Conservation (phyloP, 805 yeast genomes). For the Starmerella lactis-condensi region DNA sequence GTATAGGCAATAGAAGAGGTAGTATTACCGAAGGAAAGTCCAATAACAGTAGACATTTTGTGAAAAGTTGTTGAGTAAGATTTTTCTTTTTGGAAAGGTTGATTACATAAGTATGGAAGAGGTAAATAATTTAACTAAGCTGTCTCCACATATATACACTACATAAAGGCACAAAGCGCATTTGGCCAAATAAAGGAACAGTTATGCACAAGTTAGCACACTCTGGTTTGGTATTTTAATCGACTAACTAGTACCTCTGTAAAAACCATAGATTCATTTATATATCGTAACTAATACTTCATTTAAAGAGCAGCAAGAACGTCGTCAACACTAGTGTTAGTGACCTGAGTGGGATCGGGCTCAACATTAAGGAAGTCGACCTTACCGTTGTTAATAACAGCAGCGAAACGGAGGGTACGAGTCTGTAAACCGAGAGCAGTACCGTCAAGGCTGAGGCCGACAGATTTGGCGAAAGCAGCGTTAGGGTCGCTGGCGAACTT, state of each 20-base stretch:
- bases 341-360: conserved; percentile 26
- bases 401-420: conserved; percentile 56
- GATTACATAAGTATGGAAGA: no score
- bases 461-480: conserved; percentile 36
- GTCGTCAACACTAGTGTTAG: conserved; percentile 31
- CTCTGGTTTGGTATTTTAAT: no score
- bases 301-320: conserved; percentile 19
- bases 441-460: conserved; percentile 42
- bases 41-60: conserved; percentile 43
- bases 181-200: no score
- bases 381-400: conserved; percentile 42
- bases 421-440: conserved; percentile 36
- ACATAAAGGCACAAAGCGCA: no score
- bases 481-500: conserved; percentile 50
- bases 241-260: no score
- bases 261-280: no score
- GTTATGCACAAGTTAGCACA: no score
- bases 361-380: conserved; percentile 36
- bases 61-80: conserved; percentile 14
- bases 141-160: no score
- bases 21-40: conserved; percentile 92
- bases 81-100: conserved; percentile 6
- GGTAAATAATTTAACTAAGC: no score
- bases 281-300: not conserved
- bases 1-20: conserved; percentile 77